Base-by-base conservation (phyloP, 148 eudicot species). In the Silene latifolia region DNA sequence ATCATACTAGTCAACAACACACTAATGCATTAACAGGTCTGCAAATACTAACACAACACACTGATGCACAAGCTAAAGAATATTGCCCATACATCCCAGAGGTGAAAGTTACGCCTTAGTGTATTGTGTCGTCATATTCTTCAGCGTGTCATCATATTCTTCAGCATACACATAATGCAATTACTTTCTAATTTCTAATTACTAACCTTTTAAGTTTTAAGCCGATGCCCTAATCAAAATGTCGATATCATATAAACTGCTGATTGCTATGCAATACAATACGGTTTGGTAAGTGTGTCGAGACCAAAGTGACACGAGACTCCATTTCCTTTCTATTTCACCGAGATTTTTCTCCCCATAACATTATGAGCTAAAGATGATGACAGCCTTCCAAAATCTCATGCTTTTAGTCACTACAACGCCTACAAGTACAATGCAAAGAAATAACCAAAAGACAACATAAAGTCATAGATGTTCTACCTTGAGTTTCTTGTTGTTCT, bases 401-500 rank as follows among this genome's bases (percentile, higher is more conserved):
- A 62, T 10, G 11, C 66, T 23, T 60, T 60, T 7, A 23, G 27
- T 60, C 64, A 20, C 29, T 62, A 62, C 11, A 62, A 25, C 21
- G 4, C 46, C 6, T 32, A 29, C 35, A 65, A 65, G 69, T 9
- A 21, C 15, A 69, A 60, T 39, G 9, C 56, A 70, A 71, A 48
- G 39, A 24, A 54, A 53, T 39, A n/a, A 42, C 57, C 29, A 61
- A 46, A 20, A 20, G 24, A 32, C 42, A 29, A 71, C 61, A 53
- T 63, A 1, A 42, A 18, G 54, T 19, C 54, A 42, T 48, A 47
- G 10, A 70, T 17, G 60, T 7, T 27, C 21, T 69, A 95, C 99
- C 99, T 95, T 95, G 24, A 95, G 93, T 74, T 92, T 92, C 82
- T 95, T 95, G 88, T 95, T 95, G 88, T 95, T 92, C 82, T 90